Evolutionary conservation across 106 monocot genomes (phyloP), one percentile per base, ranked within the genome.

Genomic region (Acorus calamus): DNA sequence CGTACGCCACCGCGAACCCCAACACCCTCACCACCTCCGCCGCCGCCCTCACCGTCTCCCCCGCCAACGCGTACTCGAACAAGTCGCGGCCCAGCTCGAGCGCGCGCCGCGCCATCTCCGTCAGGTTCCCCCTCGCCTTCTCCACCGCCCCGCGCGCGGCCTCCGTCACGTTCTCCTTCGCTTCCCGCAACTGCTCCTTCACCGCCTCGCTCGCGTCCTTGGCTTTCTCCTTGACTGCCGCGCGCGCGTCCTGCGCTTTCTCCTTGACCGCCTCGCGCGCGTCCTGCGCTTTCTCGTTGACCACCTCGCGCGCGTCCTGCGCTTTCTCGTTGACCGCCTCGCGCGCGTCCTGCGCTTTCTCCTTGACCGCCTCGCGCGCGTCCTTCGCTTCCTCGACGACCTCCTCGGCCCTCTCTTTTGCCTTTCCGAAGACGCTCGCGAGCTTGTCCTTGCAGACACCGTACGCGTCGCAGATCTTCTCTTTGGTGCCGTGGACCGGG

Each of bases 1-100:
- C 89, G 69, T 83, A 93, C 14, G 83, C 83, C 55, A 72, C 48
- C 3, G 83, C 78, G 28, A 84, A 76, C 14, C 67, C 93, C 12
- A 86, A 57, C 46, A 93, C 51, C 14, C 89, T 82, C 47, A 42
- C 62, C 14, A 79, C 74, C 28, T 71, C 71, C 46, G 73, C 71
- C 2, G 51, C 61, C 0, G 53, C 58, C 47, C 62, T 54, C 53
- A 55, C 73, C 48, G 58, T 61, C 57, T 53, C 60, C 60, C 61
- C 50, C 65, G 65, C 55, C 46, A 46, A 63, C 50, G 68, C 68
- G 42, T 74, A 69, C 13, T 58, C 67, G 10, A 50, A 65, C 41
- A 68, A 68, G 53, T 80, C 82, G 41, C 9, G 50, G 3, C 62
- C 69, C 62, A 83, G 74, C 4, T 74, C 82, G 52, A 66, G 55